Evolutionary conservation across 1,284 basidiomycete genomes (phyloP).

Genomic region (Earliella scabrosa): DNA sequence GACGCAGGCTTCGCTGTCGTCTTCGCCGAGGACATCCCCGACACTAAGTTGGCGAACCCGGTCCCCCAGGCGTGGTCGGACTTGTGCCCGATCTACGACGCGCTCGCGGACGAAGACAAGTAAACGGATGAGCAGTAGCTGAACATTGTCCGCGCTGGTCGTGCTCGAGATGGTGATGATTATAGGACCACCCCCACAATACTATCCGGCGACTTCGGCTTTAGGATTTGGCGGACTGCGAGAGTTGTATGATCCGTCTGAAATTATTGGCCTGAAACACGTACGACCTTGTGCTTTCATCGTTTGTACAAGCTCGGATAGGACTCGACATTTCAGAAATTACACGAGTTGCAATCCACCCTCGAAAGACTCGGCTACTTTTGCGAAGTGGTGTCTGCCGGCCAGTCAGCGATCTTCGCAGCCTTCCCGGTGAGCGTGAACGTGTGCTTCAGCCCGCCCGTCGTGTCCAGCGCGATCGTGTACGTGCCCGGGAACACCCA

Average conservation of each 20-base stretch:
- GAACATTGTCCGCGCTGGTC: conserved; percentile 2
- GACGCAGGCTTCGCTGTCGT: conserved; percentile 32
- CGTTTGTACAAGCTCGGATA: too few relatives aligned
- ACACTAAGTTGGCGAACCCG: conserved; percentile 18
- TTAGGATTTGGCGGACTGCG: too few relatives aligned
- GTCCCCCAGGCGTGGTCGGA: conserved; percentile 28
- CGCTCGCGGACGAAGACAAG: conserved; percentile 17
- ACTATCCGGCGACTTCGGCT: too few relatives aligned
- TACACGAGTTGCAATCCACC: too few relatives aligned
- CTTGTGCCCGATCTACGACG: conserved; percentile 29
- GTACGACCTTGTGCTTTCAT: too few relatives aligned
- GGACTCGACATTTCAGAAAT: too few relatives aligned
- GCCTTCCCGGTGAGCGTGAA: conserved; percentile 48
- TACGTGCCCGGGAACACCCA: conserved; percentile 54
- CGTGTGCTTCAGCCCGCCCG: conserved; percentile 33
- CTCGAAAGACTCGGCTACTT: background rate
- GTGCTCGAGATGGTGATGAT: background rate
- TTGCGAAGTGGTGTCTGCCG: conserved; percentile 28
- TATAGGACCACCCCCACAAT: too few relatives aligned
- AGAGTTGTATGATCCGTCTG: too few relatives aligned
- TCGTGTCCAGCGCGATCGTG: conserved; percentile 36
- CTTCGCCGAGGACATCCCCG: conserved; percentile 30
- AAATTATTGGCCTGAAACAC: too few relatives aligned
- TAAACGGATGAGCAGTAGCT: background rate
- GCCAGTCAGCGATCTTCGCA: conserved; percentile 45